Evolutionary conservation across 1,139 yeast species (phyloP), one percentile per base, ranked within the genome.

Genomic region (Hansenula sp.): DNA sequence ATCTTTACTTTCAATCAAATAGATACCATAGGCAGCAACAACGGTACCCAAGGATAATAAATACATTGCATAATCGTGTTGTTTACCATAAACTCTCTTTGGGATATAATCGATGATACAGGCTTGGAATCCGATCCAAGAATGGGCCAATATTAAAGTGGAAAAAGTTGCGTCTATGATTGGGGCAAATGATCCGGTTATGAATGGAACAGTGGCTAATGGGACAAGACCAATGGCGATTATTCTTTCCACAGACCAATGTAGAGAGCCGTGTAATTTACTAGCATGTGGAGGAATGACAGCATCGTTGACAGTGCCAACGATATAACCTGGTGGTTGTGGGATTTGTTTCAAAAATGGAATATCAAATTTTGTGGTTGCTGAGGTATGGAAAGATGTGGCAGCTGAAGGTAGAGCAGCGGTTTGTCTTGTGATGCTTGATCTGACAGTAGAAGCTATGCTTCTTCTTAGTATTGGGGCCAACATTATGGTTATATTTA

Each of bases 71-170:
- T 71, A 70, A 52, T 72, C 72, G 66, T 84, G 82, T 73, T 76
- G 78, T 32, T 71, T 63, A 36, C 93, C 93, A 59, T 81, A 86
- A 17, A 81, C 86, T 68, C 95, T 74, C 52, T 70, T 63, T 35
- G 90, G 90, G 45, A 86, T 81, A 67, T 86, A 86, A 66, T 86
- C 95, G 47, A 79, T 79, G 54, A 86, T 84, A 72, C 94, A 85
- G 40, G 87, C 71, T 64, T 83, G 83, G 70, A 84, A 77, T 29
- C 93, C 94, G 54, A 81, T 77, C 62, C 76, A 80, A 47, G 81
- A 72, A 63, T 85, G 93, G 52, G 78, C 74, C 55, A 84, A 67
- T 47, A 83, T 60, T 21, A 79, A 65, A 17, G 79, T 67, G 18
- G 82, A 72, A 57, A 84, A 70, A 3, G 77, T 53, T 12, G 88